A percentile compares a stretch with the other conserved stretches of the same genome.
phyloP scores from a whole-genome alignment of 192 early-diverging fungal genomes.

The Mortierella alpina region DNA sequence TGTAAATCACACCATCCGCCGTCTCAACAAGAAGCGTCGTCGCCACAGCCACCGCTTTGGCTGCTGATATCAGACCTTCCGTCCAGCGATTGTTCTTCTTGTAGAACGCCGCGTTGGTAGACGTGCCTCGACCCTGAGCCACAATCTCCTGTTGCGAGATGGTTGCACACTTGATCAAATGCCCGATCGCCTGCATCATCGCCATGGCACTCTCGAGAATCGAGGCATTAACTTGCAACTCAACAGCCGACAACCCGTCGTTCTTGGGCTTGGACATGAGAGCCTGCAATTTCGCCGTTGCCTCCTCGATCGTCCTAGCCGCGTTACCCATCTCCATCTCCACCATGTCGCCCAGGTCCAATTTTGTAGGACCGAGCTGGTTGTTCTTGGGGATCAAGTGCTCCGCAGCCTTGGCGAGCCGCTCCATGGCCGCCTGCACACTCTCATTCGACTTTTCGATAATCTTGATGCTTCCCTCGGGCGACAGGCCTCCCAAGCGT shows the following conservation, averaged over 20 bases:
- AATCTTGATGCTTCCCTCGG: slow-evolving; percentile 75
- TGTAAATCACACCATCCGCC: slow-evolving; percentile 94
- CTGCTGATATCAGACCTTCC: slow-evolving; percentile 96
- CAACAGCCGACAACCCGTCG: slow-evolving; percentile 71
- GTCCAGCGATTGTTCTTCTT: slow-evolving; percentile 99
- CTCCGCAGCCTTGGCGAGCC: slow-evolving; percentile 81
- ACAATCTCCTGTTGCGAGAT: slow-evolving; percentile 98
- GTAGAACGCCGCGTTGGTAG: slow-evolving; percentile 91
- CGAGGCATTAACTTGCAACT: slow-evolving; percentile 91
- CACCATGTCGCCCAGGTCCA: slow-evolving; percentile 90
- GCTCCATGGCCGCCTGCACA: slow-evolving; percentile 79
- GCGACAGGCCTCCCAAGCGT: slow-evolving; percentile 70
- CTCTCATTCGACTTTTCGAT: slow-evolving; percentile 80
- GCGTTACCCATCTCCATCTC: slow-evolving; percentile 95
- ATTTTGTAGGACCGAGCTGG: slow-evolving; percentile 61
- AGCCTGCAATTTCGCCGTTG: slow-evolving; percentile 81
- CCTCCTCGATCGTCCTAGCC: slow-evolving; percentile 92
- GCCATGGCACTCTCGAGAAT: slow-evolving; percentile 93
- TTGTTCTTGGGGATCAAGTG: slow-evolving; percentile 72
- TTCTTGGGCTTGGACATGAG: slow-evolving; percentile 84
- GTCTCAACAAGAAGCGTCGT: slow-evolving; percentile 93
- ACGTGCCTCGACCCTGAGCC: slow-evolving; percentile 85
- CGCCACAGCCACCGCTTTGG: slow-evolving; percentile 93
- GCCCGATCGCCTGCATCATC: slow-evolving; percentile 92
- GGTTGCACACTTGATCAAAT: slow-evolving; percentile 94